Evolutionary conservation across 108 stramenopile genomes (phyloP), one percentile per base, ranked within the genome.

Genomic region (Nannochloropsis salina): DNA sequence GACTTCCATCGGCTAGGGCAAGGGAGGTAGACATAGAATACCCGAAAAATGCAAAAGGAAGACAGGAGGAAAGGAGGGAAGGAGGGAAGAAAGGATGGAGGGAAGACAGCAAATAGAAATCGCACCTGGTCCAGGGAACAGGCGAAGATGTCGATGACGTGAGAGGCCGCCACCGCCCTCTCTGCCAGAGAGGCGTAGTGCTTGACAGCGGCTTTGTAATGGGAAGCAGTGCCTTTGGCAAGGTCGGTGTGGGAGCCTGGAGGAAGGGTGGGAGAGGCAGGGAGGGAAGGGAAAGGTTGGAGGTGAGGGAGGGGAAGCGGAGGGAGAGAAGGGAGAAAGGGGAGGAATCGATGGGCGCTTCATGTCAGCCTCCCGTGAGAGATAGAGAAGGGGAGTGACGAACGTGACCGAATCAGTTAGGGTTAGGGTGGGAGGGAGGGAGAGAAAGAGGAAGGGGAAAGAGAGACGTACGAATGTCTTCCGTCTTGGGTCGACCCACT

Each of bases 81-180:
- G 18, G 80, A 31, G 80, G 80, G 80, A 22, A 22, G 22, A 22
- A 81, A 22, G 80, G 80, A 61, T 1, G 51, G n/a, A 10, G 18
- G 9, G 80, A n/a, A 80, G 22, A 80, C 9, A 42, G 40, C 6
- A 18, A 9, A 22, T 8, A 22, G 9, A 8, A 22, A 22, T 47
- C 47, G 79, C 20, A 81, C 95, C 92, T 97, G 97, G 93, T 99
- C 97, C 89, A 98, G 88, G 22, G 94, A 94, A 92, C 99, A 99
- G 5, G 97, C 99, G 90, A 99, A 99, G 74, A 98, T 87, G 90
- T 98, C 99, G n/a, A 99, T 96, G 2, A 96, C 96, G 90, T 97
- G 96, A 83, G 82, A 89, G 84, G 92, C 93, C n/a, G 87, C 41
- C 83, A 84, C 21, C 44, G 86, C 43, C 44, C 86, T 42, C 79